A percentile compares a stretch with the other conserved stretches of the same genome.
Conservation (phyloP, 345 rosid genomes). For the Firmiana major region DNA sequence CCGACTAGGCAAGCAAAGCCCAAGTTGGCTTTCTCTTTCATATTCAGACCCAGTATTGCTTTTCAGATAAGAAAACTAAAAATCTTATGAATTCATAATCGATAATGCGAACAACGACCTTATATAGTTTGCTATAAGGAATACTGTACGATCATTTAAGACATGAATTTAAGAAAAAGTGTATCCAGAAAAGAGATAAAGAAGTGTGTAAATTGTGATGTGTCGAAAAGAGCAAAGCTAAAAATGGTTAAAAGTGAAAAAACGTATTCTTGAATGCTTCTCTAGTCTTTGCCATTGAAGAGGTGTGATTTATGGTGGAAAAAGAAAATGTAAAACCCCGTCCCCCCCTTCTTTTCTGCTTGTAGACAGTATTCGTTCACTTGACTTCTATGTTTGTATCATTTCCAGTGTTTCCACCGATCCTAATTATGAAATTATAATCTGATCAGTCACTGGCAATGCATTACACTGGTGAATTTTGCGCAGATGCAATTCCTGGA, state of each 20-base stretch:
- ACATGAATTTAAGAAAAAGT: background rate
- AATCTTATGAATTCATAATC: background rate
- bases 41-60: background rate
- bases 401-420: background rate
- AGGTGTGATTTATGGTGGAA: background rate
- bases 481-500: background rate
- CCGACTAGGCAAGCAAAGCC: background rate
- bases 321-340: background rate
- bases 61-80: background rate
- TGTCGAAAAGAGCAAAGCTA: slow-evolving; percentile 1
- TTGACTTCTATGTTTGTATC: background rate
- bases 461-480: background rate
- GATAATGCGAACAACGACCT: background rate
- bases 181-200: no score
- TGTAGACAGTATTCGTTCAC: background rate
- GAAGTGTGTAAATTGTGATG: background rate
- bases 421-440: background rate
- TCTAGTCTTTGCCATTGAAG: background rate
- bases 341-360: background rate
- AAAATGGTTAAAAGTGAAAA: background rate
- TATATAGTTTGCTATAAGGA: background rate
- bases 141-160: background rate
- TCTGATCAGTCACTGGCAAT: background rate
- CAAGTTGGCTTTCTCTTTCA: background rate
- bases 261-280: background rate